phyloP scores from a whole-genome alignment of 768 basidiomycete species.

The Suillus tomentosus region DNA sequence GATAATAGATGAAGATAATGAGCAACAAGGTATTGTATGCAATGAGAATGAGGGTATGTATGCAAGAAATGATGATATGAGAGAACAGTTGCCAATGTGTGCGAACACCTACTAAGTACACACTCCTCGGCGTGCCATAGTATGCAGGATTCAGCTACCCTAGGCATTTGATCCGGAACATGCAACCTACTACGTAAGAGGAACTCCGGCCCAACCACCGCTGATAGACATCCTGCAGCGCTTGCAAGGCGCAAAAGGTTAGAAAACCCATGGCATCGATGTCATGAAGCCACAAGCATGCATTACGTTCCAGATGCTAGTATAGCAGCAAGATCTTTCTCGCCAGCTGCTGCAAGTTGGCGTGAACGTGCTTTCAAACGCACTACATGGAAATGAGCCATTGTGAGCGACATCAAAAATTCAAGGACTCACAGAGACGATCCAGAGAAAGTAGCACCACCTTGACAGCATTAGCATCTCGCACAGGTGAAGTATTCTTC shows the following conservation, averaged over 20 bases:
- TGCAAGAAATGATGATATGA: slow-evolving; percentile 18
- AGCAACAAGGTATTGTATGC: slow-evolving; percentile 23
- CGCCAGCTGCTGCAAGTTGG: slow-evolving; percentile 81
- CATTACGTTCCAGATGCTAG: slow-evolving; percentile 43
- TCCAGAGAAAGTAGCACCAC: slow-evolving; percentile 91
- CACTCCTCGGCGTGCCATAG: slow-evolving; percentile 34
- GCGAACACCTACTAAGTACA: slow-evolving; percentile 10
- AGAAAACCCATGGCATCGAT: slow-evolving; percentile 8
- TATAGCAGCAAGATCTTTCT: slow-evolving; percentile 80
- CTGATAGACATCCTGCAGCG: not conserved
- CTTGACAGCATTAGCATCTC: slow-evolving; percentile 59
- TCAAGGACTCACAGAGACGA: slow-evolving; percentile 72
- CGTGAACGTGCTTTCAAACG: slow-evolving; percentile 88
- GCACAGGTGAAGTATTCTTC: slow-evolving; percentile 35
- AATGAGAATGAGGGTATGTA: slow-evolving; percentile 28
- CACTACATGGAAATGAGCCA: slow-evolving; percentile 46
- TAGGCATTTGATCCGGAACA: slow-evolving; percentile 3
- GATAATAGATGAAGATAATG: slow-evolving; percentile 12
- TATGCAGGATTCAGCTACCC: slow-evolving; percentile 14
- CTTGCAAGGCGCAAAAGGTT: slow-evolving; percentile 5
- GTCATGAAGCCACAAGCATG: slow-evolving; percentile 3
- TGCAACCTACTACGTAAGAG: slow-evolving; percentile 6
- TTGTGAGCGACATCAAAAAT: slow-evolving; percentile 18
- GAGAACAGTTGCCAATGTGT: slow-evolving; percentile 10
- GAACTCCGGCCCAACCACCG: not conserved